phyloP scores from a whole-genome alignment of 257 asterid genomes.

The Parsonsia alboflavescens region DNA sequence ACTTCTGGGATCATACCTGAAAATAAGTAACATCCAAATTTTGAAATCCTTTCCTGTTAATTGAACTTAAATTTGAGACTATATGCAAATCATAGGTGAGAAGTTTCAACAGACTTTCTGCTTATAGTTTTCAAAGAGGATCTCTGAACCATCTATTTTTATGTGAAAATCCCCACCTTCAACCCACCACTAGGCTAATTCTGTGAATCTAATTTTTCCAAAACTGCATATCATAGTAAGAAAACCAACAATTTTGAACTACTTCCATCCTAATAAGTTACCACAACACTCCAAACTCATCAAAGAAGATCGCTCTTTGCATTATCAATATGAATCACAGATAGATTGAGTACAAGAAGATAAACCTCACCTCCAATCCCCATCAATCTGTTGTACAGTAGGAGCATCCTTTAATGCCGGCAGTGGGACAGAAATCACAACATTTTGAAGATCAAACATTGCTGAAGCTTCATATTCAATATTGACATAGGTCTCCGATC shows the following conservation, averaged over 20 bases:
- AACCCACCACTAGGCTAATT: neutral
- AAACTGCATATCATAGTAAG: neutral
- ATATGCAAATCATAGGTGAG: neutral
- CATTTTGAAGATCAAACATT: slow-evolving; percentile 75
- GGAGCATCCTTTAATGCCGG: slow-evolving; percentile 94
- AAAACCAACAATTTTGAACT: neutral
- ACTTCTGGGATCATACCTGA: slow-evolving; percentile 78
- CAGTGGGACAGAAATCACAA: slow-evolving; percentile 87
- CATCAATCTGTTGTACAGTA: slow-evolving; percentile 74
- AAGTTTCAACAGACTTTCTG: neutral
- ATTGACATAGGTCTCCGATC: slow-evolving; percentile 79
- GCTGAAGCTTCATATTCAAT: slow-evolving; percentile 84
- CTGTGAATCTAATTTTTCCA: neutral
- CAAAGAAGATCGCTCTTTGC: neutral
- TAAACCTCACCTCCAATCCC: slow-evolving; percentile 76
- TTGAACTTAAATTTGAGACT: neutral
- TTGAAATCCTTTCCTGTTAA: neutral
- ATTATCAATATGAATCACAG: neutral
- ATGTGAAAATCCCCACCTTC: neutral
- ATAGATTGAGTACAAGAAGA: neutral
- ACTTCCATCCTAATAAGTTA: neutral
- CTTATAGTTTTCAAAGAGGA: neutral
- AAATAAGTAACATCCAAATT: slow-evolving; percentile 3
- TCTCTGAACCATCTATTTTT: neutral
- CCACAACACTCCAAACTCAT: neutral